Conservation (phyloP, 2,329 filamentous ascomycete genomes). For the Fusarium chaquense region DNA sequence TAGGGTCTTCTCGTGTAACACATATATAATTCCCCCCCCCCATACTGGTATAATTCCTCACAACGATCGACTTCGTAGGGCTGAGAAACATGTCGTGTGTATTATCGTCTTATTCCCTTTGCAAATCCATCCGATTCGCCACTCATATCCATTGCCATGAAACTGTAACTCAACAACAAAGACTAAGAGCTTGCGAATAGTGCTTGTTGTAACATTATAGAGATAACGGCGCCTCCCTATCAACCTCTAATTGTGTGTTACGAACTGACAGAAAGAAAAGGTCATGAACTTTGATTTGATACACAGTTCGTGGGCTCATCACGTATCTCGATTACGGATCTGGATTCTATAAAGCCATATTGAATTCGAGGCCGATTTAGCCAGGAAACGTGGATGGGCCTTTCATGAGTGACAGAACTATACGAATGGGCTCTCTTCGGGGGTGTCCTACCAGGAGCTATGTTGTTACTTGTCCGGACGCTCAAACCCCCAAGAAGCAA, state of each 20-base stretch:
- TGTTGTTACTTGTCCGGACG: background rate
- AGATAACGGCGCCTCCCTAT: background rate
- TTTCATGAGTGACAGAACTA: background rate
- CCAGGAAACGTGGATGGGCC: background rate
- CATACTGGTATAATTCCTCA: background rate
- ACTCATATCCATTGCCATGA: background rate
- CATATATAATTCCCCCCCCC: no score
- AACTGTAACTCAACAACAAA: slow-evolving; percentile 7
- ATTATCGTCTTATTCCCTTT: slow-evolving; percentile 20
- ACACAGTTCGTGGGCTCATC: background rate
- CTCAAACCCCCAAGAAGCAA: background rate
- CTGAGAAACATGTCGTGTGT: slow-evolving; percentile 1
- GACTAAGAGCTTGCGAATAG: background rate
- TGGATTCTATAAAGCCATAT: background rate
- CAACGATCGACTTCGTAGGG: background rate
- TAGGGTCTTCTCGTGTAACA: background rate
- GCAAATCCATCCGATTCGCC: background rate
- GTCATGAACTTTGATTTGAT: background rate
- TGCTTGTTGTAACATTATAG: background rate
- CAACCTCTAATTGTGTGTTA: background rate
- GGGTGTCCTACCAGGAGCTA: background rate
- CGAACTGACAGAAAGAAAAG: background rate
- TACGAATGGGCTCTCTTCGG: background rate
- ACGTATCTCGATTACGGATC: background rate
- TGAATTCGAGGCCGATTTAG: background rate